Conservation (phyloP, 495 filamentous ascomycete species). For the Articulospora tetracladia region DNA sequence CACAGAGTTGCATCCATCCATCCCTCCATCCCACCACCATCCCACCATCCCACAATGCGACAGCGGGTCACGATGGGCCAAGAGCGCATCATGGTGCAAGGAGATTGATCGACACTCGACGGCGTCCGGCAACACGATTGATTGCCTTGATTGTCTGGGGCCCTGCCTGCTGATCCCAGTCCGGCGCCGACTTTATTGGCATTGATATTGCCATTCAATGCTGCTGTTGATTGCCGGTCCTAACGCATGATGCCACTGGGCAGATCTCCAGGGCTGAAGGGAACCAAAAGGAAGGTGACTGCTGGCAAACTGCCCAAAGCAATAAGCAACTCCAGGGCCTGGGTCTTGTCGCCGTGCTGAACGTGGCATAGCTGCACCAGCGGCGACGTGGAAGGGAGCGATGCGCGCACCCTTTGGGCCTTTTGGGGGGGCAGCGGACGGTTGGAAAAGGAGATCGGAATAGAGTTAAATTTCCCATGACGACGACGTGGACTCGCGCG, state of each 20-base stretch:
- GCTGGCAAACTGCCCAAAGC: neutral
- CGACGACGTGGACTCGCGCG: neutral
- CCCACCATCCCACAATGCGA: neutral
- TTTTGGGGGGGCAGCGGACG: no score
- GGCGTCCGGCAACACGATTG: neutral
- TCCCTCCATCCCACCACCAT: neutral
- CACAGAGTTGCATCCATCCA: no score
- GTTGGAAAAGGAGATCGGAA: neutral
- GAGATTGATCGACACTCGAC: neutral
- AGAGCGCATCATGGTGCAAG: no score
- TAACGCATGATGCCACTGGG: neutral
- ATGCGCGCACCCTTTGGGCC: no score
- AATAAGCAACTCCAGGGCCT: neutral
- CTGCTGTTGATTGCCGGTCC: neutral
- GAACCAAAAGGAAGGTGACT: neutral
- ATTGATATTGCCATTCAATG: conserved; percentile 12
- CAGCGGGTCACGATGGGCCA: neutral
- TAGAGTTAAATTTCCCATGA: neutral
- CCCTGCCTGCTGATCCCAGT: conserved; percentile 2
- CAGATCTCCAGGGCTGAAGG: conserved; percentile 1
- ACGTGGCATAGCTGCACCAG: neutral
- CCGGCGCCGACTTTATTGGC: conserved; percentile 5
- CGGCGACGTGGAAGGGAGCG: neutral
- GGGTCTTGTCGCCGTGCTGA: neutral
- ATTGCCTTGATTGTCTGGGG: neutral